Evolutionary conservation across 164 flowering plant species (phyloP), one percentile per base, ranked within the genome.

Genomic region (Taxillus chinensis): DNA sequence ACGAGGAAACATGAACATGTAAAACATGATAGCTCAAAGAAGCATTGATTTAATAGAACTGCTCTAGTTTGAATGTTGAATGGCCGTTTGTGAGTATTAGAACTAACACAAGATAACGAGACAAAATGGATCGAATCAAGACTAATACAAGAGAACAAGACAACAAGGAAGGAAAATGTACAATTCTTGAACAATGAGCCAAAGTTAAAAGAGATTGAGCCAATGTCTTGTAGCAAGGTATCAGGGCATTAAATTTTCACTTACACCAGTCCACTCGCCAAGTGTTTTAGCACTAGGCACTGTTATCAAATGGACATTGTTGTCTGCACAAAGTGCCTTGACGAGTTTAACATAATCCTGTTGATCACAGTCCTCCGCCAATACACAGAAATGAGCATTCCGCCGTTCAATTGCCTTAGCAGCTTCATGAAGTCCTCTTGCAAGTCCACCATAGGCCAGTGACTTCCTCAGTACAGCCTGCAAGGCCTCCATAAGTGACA

Each of bases 281-380:
- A 58, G 61, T 15, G 61, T 40, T 40, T 58, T 58, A 15, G 61
- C 61, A 58, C 45, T 41, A n/a, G 61, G 61, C 15, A 58, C 61
- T 5, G 61, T 58, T 3, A 58, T 40, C 45, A 58, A 42, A 11
- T 3, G 8, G 15, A 58, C 61, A 39, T 39, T 39, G 45, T 58
- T 45, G 16, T 58, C 61, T 3, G 46, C 43, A 58, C 61, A 58
- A 11, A 58, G 45, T 40, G 61, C 61, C 39, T 58, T 58, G 27
- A 58, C 61, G 1, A 58, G 39, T 41, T 58, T 58, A 12, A 58
- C 61, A 58, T 58, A 58, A 58, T 58, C 61, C 1, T 45, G 61
- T 37, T 58, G 61, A 11, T 58, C 39, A 16, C 61, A 58, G 45
- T 58, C 61, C 16, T 58, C 61, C 4, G 61, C 61, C 45, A 58